Base-by-base conservation (phyloP, 495 filamentous ascomycete genomes). In the Aspergillus funiculosus region DNA sequence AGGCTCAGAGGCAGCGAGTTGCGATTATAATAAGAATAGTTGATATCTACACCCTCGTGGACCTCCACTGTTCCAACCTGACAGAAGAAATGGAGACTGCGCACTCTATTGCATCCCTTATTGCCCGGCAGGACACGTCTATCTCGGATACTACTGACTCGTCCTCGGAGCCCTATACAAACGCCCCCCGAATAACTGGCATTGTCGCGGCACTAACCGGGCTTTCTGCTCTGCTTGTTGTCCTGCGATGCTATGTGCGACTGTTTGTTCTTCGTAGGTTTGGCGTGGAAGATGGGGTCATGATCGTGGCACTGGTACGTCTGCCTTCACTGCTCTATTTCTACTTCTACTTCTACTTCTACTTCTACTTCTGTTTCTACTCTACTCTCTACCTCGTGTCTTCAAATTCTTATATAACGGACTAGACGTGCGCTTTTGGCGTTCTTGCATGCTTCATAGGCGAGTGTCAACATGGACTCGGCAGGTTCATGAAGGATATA, bases 141-240 rank as follows among this genome's bases (percentile, higher is more conserved):
- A 32, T 17, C 8, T 2, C 21, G 5, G 21, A 44, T 3, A 18
- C 18, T 9, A 14, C 19, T n/a, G 39, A 41, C 15, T 45, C 27
- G 5, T 36, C 39, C 2, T 24, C 42, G 8, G 32, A 35, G 7
- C 43, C 18, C 32, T 35, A 38, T 6, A 36, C 43, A n/a, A 31
- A 75, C 72, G 53, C 54, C 6, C 42, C 52, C n/a, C 47, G 36
- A 7, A 53, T 59, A 9, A 47, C 53, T 2, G 40, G 51, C n/a
- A 50, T 58, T 20, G 39, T 56, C 18, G 56, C 43, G 1, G n/a
- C 42, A 0, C 24, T 58, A 20, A 54, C 55, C 6, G 55, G 48
- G 0, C 19, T 53, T 6, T 43, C 55, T 9, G 45, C 14, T 0
- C 14, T 58, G 9, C 10, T 54, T 15, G 45, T 58, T 9, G 9